These are phyloP conservation scores for Rhizoclosmatium sp. DNA, from an alignment of 192 early-diverging fungal species.

Conservation along the genomic window DNA sequence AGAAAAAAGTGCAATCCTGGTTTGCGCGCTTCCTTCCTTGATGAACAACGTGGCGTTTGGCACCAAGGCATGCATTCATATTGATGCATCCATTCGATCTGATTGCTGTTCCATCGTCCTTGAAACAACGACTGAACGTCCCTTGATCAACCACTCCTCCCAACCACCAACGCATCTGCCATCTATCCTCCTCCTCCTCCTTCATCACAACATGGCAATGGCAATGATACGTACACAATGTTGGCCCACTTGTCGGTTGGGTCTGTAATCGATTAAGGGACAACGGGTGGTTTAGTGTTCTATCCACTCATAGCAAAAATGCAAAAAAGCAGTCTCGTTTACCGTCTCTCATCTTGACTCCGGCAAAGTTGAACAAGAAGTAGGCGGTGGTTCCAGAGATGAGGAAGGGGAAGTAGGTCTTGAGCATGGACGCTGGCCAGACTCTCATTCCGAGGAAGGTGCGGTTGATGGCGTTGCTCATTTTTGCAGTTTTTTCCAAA, in stretches of 20 bases:
- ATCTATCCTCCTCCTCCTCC: too few relatives aligned
- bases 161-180: too few relatives aligned
- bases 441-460: constrained; percentile 58
- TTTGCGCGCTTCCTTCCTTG: too few relatives aligned
- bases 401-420: constrained; percentile 62
- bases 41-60: too few relatives aligned
- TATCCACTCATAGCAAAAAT: neutral
- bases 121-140: neutral
- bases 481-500: neutral
- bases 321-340: constrained; percentile 4
- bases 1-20: too few relatives aligned
- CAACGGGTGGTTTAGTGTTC: constrained; percentile 1
- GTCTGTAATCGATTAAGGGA: constrained; percentile 26
- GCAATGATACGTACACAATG: constrained; percentile 54
- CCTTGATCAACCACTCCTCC: too few relatives aligned
- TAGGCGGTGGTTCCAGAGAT: constrained; percentile 50
- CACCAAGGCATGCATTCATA: too few relatives aligned
- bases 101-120: neutral
- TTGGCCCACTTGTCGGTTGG: constrained; percentile 59
- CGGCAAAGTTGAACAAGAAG: constrained; percentile 51
- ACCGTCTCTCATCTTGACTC: constrained; percentile 56
- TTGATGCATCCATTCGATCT: neutral
- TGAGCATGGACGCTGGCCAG: constrained; percentile 59
- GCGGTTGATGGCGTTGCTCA: constrained; percentile 25
- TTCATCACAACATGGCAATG: too few relatives aligned